phyloP scores from a whole-genome alignment of 2,329 filamentous ascomycete genomes.

The Colletotrichum horii region DNA sequence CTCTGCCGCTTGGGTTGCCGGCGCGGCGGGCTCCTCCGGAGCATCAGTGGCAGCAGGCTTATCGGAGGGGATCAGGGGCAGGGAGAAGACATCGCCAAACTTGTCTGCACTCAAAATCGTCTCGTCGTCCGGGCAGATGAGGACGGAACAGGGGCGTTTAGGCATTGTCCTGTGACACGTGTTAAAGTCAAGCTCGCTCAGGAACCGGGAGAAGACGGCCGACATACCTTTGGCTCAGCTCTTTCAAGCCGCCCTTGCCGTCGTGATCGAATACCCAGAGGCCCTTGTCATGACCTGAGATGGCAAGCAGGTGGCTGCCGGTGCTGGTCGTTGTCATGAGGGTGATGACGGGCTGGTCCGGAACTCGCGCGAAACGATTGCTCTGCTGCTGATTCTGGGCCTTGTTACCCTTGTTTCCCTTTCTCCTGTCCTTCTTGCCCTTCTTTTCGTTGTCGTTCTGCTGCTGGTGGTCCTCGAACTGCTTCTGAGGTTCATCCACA shows the following conservation, averaged over 20 bases:
- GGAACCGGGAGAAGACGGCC: not conserved
- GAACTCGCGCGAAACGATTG: conserved; percentile 39
- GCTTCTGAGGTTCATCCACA: conserved; percentile 25
- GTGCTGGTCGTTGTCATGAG: conserved; percentile 69
- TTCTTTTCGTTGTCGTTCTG: conserved; percentile 25
- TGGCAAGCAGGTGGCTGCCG: conserved; percentile 72
- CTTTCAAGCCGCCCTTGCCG: conserved; percentile 62
- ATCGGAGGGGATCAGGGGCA: conserved; percentile 68
- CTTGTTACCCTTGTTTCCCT: conserved; percentile 25
- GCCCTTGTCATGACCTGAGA: conserved; percentile 91
- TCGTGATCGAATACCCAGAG: conserved; percentile 81
- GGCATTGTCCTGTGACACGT: conserved; percentile 74
- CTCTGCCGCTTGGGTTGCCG: not conserved
- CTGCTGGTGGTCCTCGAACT: conserved; percentile 20
- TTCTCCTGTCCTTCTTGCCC: conserved; percentile 31
- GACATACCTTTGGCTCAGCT: conserved; percentile 74
- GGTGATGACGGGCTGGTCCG: conserved; percentile 69
- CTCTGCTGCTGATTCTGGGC: conserved; percentile 18
- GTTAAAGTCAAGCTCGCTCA: conserved; percentile 29
- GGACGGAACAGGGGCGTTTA: conserved; percentile 83
- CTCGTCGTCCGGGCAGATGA: conserved; percentile 70
- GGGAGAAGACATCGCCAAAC: conserved; percentile 92
- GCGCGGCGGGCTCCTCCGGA: conserved; percentile 25
- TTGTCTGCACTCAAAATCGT: conserved; percentile 90
- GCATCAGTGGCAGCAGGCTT: conserved; percentile 7